Base-by-base conservation (phyloP, 2,329 filamentous ascomycete species). In the Lecanosticta acicola region DNA sequence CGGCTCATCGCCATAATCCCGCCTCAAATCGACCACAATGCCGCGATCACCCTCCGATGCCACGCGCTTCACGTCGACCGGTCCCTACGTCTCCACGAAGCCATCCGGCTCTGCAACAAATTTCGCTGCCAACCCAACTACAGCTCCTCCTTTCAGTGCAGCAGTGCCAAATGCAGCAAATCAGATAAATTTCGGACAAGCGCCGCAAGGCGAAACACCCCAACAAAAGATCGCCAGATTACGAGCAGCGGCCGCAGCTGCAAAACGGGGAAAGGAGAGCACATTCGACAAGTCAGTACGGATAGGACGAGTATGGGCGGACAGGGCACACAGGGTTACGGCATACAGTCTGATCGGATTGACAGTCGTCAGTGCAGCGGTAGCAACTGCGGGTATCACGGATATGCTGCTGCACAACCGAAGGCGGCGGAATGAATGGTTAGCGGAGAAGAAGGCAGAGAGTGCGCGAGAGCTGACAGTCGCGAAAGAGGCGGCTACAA, bases 21-120 rank as follows among this genome's bases (percentile, higher is more conserved):
- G 9, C 19, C n/a, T 19, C 35, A 19, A 38, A 20, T 17, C n/a
- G 35, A 13, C 41, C 8, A 45, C 29, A 46, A 73, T 73, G 71
- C 76, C 84, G 50, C 83, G 84, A 64, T 86, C 80, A 69, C 82
- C 85, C 65, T 80, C 79, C 59, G 86, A 90, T 66, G 86, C 87
- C 56, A 93, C 87, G 60, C 83, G 85, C 63, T 93, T 86, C 68
- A 86, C 83, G 13, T 71, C 81, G 19, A 84, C 80, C 14, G 80
- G 76, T 50, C 81, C 81, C 29, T 85, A 88, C 69, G 85, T 84
- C 58, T 76, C 77, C 54, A 79, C 80, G 56, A 85, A 85, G 64
- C 67, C 75, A 34, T 41, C 49, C 33, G 34, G 43, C 34, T 65
- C 63, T 32, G 5, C 24, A 29, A 51, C 58, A 41, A 48, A 48